Percentiles rank a stretch among this genome's conserved stretches.
Conservation (phyloP, 2,329 filamentous ascomycete species). For the Neopestalotiopsis rosae region DNA sequence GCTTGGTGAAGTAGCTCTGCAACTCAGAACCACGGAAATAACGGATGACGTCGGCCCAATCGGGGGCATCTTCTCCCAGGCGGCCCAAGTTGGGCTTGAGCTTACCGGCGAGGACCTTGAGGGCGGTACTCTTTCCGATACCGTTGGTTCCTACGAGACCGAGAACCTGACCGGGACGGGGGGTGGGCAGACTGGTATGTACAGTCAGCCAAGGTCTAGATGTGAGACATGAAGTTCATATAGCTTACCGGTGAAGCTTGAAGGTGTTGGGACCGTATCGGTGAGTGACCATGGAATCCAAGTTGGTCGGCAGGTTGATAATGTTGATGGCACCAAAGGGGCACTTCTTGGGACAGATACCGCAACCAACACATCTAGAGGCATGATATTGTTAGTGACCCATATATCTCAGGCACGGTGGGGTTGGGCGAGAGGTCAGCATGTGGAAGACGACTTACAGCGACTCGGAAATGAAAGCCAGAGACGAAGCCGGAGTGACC, state of each 20-base stretch:
- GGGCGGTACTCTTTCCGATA: constrained; percentile 99
- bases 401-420: neutral
- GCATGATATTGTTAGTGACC: neutral
- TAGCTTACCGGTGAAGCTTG: constrained; percentile 80
- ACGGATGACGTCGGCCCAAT: constrained; percentile 99
- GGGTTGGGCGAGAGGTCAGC: neutral
- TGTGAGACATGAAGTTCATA: neutral
- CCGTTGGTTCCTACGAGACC: constrained; percentile 94
- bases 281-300: constrained; percentile 97
- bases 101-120: constrained; percentile 98
- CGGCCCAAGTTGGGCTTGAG: constrained; percentile 96
- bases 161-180: constrained; percentile 85
- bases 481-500: constrained; percentile 84
- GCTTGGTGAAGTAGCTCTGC: constrained; percentile 99
- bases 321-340: constrained; percentile 99
- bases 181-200: constrained; percentile 77
- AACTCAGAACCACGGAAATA: constrained; percentile 97
- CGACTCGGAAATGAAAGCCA: constrained; percentile 96
- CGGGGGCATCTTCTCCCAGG: constrained; percentile 94
- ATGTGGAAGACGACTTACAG: constrained; percentile 63
- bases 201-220: neutral
- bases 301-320: constrained; percentile 99
- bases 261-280: constrained; percentile 99
- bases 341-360: constrained; percentile 99
- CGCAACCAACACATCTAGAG: constrained; percentile 67